Conservation (phyloP, 352 stramenopile species). For the Phytophthora parvispora region DNA sequence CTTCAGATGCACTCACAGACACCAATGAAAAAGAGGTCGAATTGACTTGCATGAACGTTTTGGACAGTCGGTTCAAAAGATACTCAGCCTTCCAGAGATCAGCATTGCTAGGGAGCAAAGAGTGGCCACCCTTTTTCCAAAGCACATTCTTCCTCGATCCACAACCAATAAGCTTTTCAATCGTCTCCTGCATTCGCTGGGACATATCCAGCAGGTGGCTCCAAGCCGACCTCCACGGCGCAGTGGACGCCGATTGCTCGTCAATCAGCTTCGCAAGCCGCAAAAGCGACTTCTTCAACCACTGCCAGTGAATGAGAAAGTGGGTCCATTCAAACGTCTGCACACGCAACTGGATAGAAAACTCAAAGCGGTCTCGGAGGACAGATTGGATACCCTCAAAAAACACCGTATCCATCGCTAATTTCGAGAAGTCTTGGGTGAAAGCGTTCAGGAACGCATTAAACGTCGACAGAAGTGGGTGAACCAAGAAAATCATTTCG, state of each 20-base stretch:
- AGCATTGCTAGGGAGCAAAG: conserved; percentile 67
- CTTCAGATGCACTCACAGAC: conserved; percentile 13
- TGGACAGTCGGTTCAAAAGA: conserved; percentile 71
- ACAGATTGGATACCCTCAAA: conserved; percentile 46
- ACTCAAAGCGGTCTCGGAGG: conserved; percentile 77
- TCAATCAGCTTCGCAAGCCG: conserved; percentile 39
- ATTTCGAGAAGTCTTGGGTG: conserved; percentile 8
- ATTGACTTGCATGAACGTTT: conserved; percentile 65
- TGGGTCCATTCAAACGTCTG: conserved; percentile 77
- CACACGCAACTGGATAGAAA: conserved; percentile 79
- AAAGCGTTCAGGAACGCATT: conserved; percentile 56
- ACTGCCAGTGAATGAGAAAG: conserved; percentile 89
- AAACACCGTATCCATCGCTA: conserved; percentile 10
- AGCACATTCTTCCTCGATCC: conserved; percentile 82
- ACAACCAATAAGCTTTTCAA: conserved; percentile 78
- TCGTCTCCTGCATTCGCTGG: conserved; percentile 77
- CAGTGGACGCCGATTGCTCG: not conserved
- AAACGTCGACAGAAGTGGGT: conserved; percentile 74
- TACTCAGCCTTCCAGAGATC: conserved; percentile 81
- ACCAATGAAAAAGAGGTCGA: conserved; percentile 39
- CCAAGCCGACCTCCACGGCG: conserved; percentile 45
- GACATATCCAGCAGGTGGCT: conserved; percentile 72
- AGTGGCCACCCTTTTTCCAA: conserved; percentile 95
- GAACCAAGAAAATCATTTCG: conserved; percentile 78
- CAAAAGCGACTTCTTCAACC: conserved; percentile 72